A percentile compares a stretch with the other conserved stretches of the same genome.
Conservation (phyloP, 2,329 filamentous ascomycete genomes). For the Fusarium sp. region DNA sequence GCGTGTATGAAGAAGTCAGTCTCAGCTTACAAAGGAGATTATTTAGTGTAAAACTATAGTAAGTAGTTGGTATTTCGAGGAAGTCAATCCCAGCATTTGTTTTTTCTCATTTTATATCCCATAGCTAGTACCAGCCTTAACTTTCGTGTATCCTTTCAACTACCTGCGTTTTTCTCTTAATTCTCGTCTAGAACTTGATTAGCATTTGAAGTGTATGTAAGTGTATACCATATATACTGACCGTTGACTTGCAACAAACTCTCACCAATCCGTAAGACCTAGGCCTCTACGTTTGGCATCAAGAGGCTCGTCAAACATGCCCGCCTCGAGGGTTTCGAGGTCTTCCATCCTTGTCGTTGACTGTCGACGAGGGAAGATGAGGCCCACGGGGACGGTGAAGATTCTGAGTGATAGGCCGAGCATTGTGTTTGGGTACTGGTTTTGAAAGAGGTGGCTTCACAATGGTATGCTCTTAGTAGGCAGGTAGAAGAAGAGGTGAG, state of each 20-base stretch:
- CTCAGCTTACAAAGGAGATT: neutral
- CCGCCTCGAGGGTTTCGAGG: slow-evolving; percentile 28
- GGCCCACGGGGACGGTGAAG: slow-evolving; percentile 36
- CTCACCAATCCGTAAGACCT: slow-evolving; percentile 34
- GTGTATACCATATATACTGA: neutral
- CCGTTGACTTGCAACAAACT: neutral
- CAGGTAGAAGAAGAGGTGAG: neutral
- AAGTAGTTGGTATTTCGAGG: neutral
- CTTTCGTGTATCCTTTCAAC: neutral
- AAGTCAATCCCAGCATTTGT: neutral
- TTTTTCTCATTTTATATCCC: neutral
- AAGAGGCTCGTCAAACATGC: slow-evolving; percentile 35
- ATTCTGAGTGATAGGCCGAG: slow-evolving; percentile 34
- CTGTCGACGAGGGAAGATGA: slow-evolving; percentile 33
- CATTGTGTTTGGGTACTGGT: slow-evolving; percentile 20
- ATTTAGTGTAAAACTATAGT: neutral
- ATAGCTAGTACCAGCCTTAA: neutral
- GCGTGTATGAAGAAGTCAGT: neutral
- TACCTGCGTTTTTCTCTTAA: neutral
- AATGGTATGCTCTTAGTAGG: no score
- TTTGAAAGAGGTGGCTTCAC: neutral
- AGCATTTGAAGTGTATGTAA: neutral
- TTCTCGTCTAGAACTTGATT: neutral
- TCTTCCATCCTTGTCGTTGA: slow-evolving; percentile 27
- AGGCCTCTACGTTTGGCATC: slow-evolving; percentile 24